phyloP scores from a whole-genome alignment of 192 early-diverging fungal genomes.

The Haplosporangium gracile region DNA sequence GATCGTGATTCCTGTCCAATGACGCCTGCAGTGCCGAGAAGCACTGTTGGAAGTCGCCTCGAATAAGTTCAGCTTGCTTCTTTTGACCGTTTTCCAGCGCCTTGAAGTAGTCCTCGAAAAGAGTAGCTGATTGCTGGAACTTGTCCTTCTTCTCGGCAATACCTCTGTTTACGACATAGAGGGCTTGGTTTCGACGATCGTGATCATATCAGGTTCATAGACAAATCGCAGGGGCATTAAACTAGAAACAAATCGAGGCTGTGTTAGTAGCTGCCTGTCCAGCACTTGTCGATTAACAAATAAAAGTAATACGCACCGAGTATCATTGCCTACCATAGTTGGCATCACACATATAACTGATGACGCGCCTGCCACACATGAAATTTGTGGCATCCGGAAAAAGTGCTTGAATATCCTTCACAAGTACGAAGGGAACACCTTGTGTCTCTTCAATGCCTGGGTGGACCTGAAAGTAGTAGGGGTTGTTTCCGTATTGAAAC shows the following conservation, averaged over 20 bases:
- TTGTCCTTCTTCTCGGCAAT: neutral
- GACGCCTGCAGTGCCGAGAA: neutral
- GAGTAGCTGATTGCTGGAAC: neutral
- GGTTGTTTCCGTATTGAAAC: no score
- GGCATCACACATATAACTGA: neutral
- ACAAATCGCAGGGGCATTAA: constrained; percentile 37
- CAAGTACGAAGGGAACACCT: neutral
- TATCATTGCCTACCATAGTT: no score
- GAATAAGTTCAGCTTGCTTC: neutral
- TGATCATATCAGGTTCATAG: constrained; percentile 27
- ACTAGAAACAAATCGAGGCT: constrained; percentile 25
- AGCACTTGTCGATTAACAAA: neutral
- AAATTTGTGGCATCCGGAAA: constrained; percentile 63
- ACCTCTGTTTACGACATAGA: no score
- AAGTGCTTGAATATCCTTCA: constrained; percentile 29
- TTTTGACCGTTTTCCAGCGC: neutral
- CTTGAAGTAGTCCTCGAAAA: neutral
- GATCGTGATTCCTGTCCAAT: neutral
- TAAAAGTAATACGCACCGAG: neutral
- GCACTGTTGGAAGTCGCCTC: neutral
- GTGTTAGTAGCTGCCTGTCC: neutral
- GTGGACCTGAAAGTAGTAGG: no score
- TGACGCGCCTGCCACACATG: constrained; percentile 14
- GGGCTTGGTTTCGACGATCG: no score
- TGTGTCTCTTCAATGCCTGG: no score